Evolutionary conservation across 176 grass and related monocot genomes (phyloP).

Genomic region (Rhynchospora tenuis): DNA sequence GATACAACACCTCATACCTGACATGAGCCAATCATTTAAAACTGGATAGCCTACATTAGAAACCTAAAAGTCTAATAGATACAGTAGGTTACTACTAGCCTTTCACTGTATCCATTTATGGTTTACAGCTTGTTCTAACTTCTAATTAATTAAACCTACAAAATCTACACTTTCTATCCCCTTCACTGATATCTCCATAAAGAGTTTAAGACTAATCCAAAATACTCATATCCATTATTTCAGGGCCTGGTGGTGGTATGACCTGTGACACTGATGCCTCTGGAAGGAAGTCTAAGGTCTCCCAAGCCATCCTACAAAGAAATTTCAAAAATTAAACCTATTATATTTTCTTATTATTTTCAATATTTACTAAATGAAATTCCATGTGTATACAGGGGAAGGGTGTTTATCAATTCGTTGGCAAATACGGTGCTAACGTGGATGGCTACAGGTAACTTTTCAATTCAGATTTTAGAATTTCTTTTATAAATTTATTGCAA

Average conservation of each 20-base stretch:
- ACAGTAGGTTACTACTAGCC: no score
- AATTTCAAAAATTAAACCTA: neutral
- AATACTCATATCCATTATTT: slow-evolving; percentile 1
- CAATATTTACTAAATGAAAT: neutral
- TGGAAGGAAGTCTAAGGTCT: slow-evolving; percentile 57
- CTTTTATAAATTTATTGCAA: neutral
- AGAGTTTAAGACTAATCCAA: neutral
- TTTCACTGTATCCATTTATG: no score
- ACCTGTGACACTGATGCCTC: slow-evolving; percentile 38
- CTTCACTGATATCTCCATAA: neutral
- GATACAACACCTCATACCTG: neutral
- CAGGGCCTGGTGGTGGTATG: slow-evolving; percentile 45
- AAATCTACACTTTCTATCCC: neutral
- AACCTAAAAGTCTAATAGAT: neutral
- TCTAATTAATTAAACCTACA: neutral
- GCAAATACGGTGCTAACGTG: slow-evolving; percentile 89
- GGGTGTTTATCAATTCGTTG: slow-evolving; percentile 68
- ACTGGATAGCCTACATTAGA: neutral
- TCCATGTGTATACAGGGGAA: slow-evolving; percentile 47
- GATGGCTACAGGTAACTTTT: slow-evolving; percentile 55
- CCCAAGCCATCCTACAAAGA: neutral
- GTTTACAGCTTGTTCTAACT: neutral
- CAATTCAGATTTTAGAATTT: neutral
- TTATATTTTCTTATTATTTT: neutral
- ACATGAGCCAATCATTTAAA: neutral